Percentiles rank a stretch among this genome's conserved stretches.
Evolutionary conservation across 2,329 filamentous ascomycete species (phyloP).

Genomic region (Talaromyces sp.): DNA sequence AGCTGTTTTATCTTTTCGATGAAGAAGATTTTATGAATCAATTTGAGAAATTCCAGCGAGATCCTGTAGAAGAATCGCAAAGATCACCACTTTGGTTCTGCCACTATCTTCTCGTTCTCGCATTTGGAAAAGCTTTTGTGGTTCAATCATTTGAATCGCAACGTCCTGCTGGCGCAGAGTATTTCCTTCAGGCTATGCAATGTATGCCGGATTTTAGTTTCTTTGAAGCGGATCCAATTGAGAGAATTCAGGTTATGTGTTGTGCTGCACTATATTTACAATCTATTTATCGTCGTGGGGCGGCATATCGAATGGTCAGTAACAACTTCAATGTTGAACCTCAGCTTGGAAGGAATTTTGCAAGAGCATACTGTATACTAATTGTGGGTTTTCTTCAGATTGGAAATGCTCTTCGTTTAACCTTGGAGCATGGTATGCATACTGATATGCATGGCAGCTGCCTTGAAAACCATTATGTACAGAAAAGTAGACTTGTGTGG

Average conservation of each 20-base stretch:
- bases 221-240: slow-evolving; percentile 44
- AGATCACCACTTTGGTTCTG: slow-evolving; percentile 50
- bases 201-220: slow-evolving; percentile 46
- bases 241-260: slow-evolving; percentile 53
- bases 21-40: slow-evolving; percentile 51
- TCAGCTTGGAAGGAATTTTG: too few species aligned
- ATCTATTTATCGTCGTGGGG: slow-evolving; percentile 51
- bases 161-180: slow-evolving; percentile 49
- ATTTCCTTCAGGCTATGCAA: slow-evolving; percentile 48
- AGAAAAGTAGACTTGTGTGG: slow-evolving; percentile 54
- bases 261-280: slow-evolving; percentile 56
- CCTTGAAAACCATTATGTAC: slow-evolving; percentile 44
- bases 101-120: slow-evolving; percentile 56
- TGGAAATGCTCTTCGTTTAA: slow-evolving; percentile 55
- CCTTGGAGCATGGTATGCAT: slow-evolving; percentile 56
- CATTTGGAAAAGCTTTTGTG: slow-evolving; percentile 57
- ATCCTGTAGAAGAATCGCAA: slow-evolving; percentile 23
- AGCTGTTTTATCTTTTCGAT: slow-evolving; percentile 57
- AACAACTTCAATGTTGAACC: background rate
- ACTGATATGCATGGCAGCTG: slow-evolving; percentile 52
- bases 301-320: slow-evolving; percentile 51
- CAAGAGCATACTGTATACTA: too few species aligned
- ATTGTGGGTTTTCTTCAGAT: slow-evolving; percentile 40
- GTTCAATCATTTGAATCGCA: slow-evolving; percentile 33
- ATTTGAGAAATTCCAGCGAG: slow-evolving; percentile 27